These are phyloP conservation scores for Hygrophila difformis DNA, from an alignment of 257 asterid species.

Conservation along the genomic window DNA sequence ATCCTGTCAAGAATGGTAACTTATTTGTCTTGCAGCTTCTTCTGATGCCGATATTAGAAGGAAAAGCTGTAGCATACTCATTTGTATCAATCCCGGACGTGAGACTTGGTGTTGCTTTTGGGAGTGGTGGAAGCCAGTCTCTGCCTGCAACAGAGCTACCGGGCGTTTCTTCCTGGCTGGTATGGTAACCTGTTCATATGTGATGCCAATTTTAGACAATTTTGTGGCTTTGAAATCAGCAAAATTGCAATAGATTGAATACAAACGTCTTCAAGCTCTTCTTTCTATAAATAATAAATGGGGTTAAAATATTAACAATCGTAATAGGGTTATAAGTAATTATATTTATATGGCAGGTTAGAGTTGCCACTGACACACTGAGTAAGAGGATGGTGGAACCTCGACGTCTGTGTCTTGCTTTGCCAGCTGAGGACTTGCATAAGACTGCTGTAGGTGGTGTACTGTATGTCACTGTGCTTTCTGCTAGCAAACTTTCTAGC, in stretches of 20 bases:
- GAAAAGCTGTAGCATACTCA: conserved; percentile 79
- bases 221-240: no score
- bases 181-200: no score
- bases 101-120: conserved; percentile 89
- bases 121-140: conserved; percentile 95
- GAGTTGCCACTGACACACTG: conserved; percentile 63
- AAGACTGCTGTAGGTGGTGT: conserved; percentile 82
- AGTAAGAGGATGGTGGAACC: conserved; percentile 94
- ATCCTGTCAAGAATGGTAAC: background rate
- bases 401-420: conserved; percentile 77
- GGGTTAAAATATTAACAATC: no score
- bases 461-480: conserved; percentile 50
- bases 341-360: conserved; percentile 44
- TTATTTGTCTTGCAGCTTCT: conserved; percentile 51
- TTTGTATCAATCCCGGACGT: conserved; percentile 85
- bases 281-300: no score
- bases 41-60: conserved; percentile 81
- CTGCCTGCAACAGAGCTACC: conserved; percentile 97
- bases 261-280: no score
- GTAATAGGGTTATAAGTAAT: no score
- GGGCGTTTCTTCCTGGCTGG: conserved; percentile 99
- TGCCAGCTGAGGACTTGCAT: conserved; percentile 63
- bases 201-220: no score
- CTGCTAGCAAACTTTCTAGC: conserved; percentile 59
- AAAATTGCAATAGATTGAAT: no score